Evolutionary conservation across 345 rosid genomes (phyloP), one percentile per base, ranked within the genome.

Genomic region (Camelina neglecta): DNA sequence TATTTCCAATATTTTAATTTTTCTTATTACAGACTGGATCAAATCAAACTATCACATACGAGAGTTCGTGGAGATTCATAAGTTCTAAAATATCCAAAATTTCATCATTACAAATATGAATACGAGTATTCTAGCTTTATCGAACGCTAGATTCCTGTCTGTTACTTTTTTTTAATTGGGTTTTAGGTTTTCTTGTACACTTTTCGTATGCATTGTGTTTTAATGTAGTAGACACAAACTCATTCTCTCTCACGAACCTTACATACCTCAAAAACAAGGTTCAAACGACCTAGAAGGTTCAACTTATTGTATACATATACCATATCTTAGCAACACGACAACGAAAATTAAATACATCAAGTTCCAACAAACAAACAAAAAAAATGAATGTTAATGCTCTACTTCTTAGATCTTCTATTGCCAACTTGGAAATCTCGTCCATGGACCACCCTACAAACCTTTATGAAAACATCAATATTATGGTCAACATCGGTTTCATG

Each of bases 321-420:
- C 75, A 61, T 61, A 50, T 6, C 11, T 50, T 72, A 23, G 57
- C n/a, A 44, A 21, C 9, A 64, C 38, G 21, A 31, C 47, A n/a
- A 42, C 15, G 53, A 20, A 73, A 23, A 55, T 7, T 35, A 15
- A 64, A 42, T 9, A 53, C 31, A 11, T 44, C 15, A 74, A n/a
- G 61, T 47, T 24, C 12, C 39, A 56, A 36, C 39, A 57, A 58
- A 26, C 31, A 5, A 35, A 35, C 8, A n/a, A 38, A 45, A 31
- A 29, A 60, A 44, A 13, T n/a, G 12, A 57, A 69, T 71, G 33
- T 1, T n/a, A 35, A 18, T 11, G 48, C 16, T 60, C 63, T 56
- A 59, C 35, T 67, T 67, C 54, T 51, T 39, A 59, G 73, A 58
- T 75, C 73, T 75, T 67, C 67, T 60, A 67, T 48, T 49, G 53